Base-by-base conservation (phyloP, 1,139 yeast genomes). In the Kluyveromyces marxianus region DNA sequence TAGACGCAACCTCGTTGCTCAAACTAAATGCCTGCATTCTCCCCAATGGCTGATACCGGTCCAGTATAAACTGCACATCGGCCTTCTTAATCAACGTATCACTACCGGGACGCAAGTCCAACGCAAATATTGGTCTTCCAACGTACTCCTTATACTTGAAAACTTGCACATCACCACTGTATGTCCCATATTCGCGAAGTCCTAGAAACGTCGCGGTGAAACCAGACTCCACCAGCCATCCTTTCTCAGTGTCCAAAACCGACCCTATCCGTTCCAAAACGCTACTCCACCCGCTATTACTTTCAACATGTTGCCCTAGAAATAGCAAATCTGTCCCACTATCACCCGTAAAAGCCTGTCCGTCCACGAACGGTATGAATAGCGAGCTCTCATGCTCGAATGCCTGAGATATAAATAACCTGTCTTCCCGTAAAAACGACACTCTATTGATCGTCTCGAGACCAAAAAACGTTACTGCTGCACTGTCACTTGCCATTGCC, bases 391-490 rank as follows among this genome's bases (percentile, higher is more conserved):
- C 69, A 54, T 77, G 81, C n/a, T 56, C 63, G 36, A 81, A 60
- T 1, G 89, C 79, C 34, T 65, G 58, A 42, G 69, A 56, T 26
- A 89, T 72, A 58, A 87, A 89, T 30, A 70, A 75, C 26, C 67
- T 48, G 59, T 88, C 84, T 31, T 79, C 82, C 45, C 97, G 70
- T 41, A 89, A 69, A 59, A 88, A 90, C 10, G 94, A 81, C 7
- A 89, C 82, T 51, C 97, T 69, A 66, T 90, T 89, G 45, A 90
- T 69, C 2, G 42, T 46, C 25, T 47, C 47, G 6, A 26, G 28
- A 7, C 43, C 43, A 26, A 40, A 40, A 26, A 40, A 40, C 14
- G 37, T 37, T 10, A 7, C 34, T 10, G 14, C 39, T 37, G 28
- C 28, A 3, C 14, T 14, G 8, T 29, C 31, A 29, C 21, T 14